Evolutionary conservation across 345 rosid genomes (phyloP), one percentile per base, ranked within the genome.

Genomic region (Salix suchowensis): DNA sequence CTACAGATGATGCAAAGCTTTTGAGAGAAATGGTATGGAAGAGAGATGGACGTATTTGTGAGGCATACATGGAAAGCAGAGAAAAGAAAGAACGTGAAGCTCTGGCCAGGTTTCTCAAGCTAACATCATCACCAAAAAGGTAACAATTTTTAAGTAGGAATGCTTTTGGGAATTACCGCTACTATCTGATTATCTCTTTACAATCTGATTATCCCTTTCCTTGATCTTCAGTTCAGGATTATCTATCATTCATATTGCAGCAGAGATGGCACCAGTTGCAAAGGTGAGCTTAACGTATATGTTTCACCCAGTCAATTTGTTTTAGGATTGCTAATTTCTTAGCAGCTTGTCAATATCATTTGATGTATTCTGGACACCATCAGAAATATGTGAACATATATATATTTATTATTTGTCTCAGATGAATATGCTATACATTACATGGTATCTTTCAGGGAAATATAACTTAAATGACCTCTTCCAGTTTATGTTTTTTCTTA

Each of bases 251-350:
- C 97, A 93, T 82, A 89, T 95, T 72, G 99, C 97, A 67, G 99
- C 96, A 72, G 99, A 93, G 86, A 89, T 95, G 96, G 99, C 99
- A 75, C 99, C 99, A 68, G 94, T 91, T 81, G 99, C 99, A 80
- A 95, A 95, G 96, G 99, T 95, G 71, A 84, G 88, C 74, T 79
- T 66, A 74, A 79, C 66, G 69, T 68, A 36, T 44, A 36, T 61
- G 14, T 61, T 62, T 76, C 61, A 3, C 15, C n/a, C 5, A 10
- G 19, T 61, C 36, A 70, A 19, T 72, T 42, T 66, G 32, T 68
- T 18, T 32, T 61, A 16, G 60, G 66, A 16, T 73, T 52, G 7
- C 3, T 66, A 65, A 48, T 21, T 34, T 15, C 32, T 75, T n/a
- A 4, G 55, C 48, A 60, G 39, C 14, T 68, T 76, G 14, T 23